phyloP scores from a whole-genome alignment of 2,329 filamentous ascomycete genomes.

The Penicillium oxalicum region DNA sequence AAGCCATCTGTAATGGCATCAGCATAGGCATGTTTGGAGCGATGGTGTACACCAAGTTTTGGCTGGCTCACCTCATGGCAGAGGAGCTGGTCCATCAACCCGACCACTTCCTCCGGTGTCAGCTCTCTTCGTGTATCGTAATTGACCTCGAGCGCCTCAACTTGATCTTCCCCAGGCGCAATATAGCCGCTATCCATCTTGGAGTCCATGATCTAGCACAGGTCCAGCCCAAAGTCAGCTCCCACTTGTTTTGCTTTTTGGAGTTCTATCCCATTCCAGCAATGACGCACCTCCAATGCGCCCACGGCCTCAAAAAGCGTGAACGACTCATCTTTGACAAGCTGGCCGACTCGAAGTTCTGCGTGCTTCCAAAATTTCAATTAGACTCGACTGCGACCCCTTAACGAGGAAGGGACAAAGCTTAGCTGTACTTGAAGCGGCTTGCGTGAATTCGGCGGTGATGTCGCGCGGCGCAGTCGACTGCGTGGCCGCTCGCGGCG shows the following conservation, averaged over 20 bases:
- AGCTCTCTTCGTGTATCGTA: conserved; percentile 67
- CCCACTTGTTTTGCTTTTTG: background rate
- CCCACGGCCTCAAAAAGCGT: conserved; percentile 92
- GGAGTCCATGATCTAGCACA: conserved; percentile 82
- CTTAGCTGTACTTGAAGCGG: conserved; percentile 43
- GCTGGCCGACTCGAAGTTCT: conserved; percentile 73
- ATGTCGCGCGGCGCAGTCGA: conserved; percentile 46
- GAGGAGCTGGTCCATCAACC: conserved; percentile 88
- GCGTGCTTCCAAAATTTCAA: background rate
- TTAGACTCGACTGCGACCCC: background rate
- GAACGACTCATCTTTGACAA: conserved; percentile 91
- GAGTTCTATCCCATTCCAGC: conserved; percentile 6
- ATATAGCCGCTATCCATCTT: conserved; percentile 97
- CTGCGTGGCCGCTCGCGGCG: conserved; percentile 30
- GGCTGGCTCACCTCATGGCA: conserved; percentile 65
- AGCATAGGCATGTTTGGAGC: background rate
- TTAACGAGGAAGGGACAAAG: background rate
- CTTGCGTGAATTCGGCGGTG: conserved; percentile 50
- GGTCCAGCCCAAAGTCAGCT: conserved; percentile 12
- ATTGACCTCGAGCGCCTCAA: conserved; percentile 65
- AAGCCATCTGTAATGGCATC: conserved; percentile 64
- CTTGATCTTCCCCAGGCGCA: conserved; percentile 57
- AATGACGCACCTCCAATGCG: conserved; percentile 51
- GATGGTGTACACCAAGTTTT: too few species aligned
- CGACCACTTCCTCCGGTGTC: conserved; percentile 72